Evolutionary conservation across 2,329 filamentous ascomycete genomes (phyloP).

Genomic region (Purpureocillium takamizusanense): DNA sequence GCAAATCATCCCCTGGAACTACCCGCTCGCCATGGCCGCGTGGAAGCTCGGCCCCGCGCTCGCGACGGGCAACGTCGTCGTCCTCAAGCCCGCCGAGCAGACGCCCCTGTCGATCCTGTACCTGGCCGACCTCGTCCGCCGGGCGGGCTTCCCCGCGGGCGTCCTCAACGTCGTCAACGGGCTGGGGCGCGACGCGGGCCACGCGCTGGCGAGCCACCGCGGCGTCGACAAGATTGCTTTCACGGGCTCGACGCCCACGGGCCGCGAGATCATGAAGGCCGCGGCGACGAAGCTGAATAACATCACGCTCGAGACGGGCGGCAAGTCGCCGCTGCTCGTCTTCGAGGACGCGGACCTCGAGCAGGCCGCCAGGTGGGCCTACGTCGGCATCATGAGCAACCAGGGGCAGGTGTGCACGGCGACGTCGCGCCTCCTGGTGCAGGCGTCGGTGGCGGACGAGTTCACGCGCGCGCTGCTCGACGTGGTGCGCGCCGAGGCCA

Average conservation of each 20-base stretch:
- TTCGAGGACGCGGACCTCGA: conserved; percentile 59
- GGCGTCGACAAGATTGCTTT: conserved; percentile 72
- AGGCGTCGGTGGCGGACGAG: conserved; percentile 49
- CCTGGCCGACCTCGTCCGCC: conserved; percentile 56
- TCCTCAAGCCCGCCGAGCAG: conserved; percentile 60
- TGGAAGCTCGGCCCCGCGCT: conserved; percentile 72
- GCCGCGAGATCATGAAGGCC: conserved; percentile 66
- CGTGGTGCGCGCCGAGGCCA: conserved; percentile 47
- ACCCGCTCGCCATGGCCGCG: conserved; percentile 35
- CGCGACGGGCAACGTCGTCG: conserved; percentile 53
- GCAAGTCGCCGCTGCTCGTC: conserved; percentile 56
- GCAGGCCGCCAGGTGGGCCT: conserved; percentile 54
- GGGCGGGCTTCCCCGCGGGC: conserved; percentile 70
- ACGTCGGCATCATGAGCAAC: conserved; percentile 46
- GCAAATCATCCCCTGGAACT: conserved; percentile 70
- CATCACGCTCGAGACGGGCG: conserved; percentile 58
- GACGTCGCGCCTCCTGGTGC: conserved; percentile 55
- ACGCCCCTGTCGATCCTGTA: conserved; percentile 57
- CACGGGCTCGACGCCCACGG: conserved; percentile 66
- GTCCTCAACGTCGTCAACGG: conserved; percentile 72
- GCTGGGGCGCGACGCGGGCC: conserved; percentile 57
- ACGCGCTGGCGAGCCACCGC: conserved; percentile 57
- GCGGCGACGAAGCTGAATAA: conserved; percentile 59
- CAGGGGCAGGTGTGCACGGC: conserved; percentile 58
- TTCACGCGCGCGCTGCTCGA: conserved; percentile 56